Evolutionary conservation across 495 filamentous ascomycete species (phyloP).

Genomic region (Podospora conica): DNA sequence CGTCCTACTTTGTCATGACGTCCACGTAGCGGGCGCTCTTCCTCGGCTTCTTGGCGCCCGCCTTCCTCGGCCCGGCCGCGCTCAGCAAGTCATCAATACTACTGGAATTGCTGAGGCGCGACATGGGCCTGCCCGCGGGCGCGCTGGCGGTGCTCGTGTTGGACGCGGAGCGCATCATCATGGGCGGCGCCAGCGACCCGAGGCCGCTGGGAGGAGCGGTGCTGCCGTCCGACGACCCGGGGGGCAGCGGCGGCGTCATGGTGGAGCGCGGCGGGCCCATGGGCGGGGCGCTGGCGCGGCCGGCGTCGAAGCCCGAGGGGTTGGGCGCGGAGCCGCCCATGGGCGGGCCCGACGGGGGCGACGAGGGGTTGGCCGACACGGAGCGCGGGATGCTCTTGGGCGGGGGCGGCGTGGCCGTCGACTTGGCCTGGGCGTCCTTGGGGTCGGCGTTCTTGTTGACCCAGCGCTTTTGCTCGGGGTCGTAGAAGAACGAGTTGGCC

Average conservation of each 20-base stretch:
- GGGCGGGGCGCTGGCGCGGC: constrained; percentile 31
- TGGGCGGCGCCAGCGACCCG: constrained; percentile 31
- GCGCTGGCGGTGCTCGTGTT: constrained; percentile 39
- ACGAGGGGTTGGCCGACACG: constrained; percentile 30
- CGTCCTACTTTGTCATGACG: constrained; percentile 65
- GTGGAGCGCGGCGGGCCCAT: constrained; percentile 26
- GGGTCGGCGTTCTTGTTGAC: constrained; percentile 85
- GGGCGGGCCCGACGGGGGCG: constrained; percentile 27
- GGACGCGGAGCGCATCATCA: constrained; percentile 40
- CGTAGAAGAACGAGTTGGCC: constrained; percentile 86
- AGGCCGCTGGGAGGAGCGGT: constrained; percentile 20
- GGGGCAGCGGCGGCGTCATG: constrained; percentile 21
- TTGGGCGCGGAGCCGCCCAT: constrained; percentile 13
- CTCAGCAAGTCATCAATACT: constrained; percentile 82
- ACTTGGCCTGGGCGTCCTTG: constrained; percentile 41
- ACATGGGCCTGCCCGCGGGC: constrained; percentile 49
- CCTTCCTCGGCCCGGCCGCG: constrained; percentile 60
- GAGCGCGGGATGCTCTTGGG: constrained; percentile 33
- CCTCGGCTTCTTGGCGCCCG: constrained; percentile 63
- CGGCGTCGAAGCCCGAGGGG: constrained; percentile 20
- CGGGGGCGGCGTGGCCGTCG: constrained; percentile 43
- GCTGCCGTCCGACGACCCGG: constrained; percentile 18
- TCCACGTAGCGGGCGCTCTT: constrained; percentile 84
- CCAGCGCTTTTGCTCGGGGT: constrained; percentile 93
- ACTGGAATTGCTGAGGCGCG: constrained; percentile 69